Evolutionary conservation across 371 early-diverging fungal genomes (phyloP).

Genomic region (Apophysomyces trapeziformis): DNA sequence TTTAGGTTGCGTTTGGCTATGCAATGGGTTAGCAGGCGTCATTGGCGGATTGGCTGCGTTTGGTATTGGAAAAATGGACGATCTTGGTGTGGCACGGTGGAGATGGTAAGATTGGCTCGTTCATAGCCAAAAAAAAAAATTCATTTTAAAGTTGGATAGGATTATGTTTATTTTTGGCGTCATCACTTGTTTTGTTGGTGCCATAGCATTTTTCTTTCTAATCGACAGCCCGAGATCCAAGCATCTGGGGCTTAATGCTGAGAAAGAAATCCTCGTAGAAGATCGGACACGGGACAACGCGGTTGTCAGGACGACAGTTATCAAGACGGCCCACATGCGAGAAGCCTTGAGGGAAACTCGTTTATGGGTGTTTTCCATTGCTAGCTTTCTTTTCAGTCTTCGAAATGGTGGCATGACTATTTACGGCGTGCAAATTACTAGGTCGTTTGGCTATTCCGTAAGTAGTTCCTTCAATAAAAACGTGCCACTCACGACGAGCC

Average conservation of each 20-base stretch:
- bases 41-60: slow-evolving; percentile 64
- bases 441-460: slow-evolving; percentile 42
- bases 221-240: slow-evolving; percentile 44
- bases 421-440: slow-evolving; percentile 35
- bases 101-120: slow-evolving; percentile 37
- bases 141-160: slow-evolving; percentile 10
- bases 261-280: slow-evolving; percentile 42
- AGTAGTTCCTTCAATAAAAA: slow-evolving; percentile 7
- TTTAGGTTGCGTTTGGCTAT: slow-evolving; percentile 24
- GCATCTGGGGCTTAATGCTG: slow-evolving; percentile 33
- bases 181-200: slow-evolving; percentile 27
- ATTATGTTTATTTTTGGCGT: slow-evolving; percentile 32
- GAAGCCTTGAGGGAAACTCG: slow-evolving; percentile 41
- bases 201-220: slow-evolving; percentile 37
- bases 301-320: slow-evolving; percentile 37
- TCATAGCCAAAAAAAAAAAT: slow-evolving; percentile 22
- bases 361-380: slow-evolving; percentile 40
- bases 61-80: slow-evolving; percentile 53
- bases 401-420: slow-evolving; percentile 49
- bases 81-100: slow-evolving; percentile 47
- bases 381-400: slow-evolving; percentile 36
- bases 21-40: slow-evolving; percentile 45
- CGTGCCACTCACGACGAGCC: neutral
- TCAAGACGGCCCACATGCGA: slow-evolving; percentile 37
- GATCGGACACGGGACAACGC: slow-evolving; percentile 46